phyloP scores from a whole-genome alignment of 2,329 filamentous ascomycete species.

The Fonsecaea nubica region DNA sequence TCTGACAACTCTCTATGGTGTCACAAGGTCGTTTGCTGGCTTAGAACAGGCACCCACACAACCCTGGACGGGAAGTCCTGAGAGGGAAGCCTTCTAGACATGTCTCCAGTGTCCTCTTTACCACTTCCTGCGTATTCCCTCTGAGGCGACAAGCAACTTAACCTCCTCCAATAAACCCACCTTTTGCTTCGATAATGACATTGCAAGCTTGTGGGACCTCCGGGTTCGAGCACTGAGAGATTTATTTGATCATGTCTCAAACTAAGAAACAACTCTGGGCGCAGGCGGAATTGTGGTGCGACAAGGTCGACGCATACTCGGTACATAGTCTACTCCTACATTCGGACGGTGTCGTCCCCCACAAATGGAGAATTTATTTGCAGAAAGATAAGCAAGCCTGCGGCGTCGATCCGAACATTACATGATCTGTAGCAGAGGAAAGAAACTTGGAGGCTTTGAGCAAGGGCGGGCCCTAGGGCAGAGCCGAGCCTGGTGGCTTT shows the following conservation, averaged over 20 bases:
- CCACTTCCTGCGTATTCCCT: not conserved
- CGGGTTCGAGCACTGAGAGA: not conserved
- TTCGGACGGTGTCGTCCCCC: not conserved
- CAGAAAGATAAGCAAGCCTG: not conserved
- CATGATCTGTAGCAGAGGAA: not conserved
- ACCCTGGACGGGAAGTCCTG: no score
- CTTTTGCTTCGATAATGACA: not conserved
- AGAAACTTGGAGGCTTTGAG: conserved; percentile 7
- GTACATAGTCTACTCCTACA: not conserved
- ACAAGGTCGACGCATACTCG: not conserved
- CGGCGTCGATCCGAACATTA: conserved; percentile 7
- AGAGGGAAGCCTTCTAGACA: no score
- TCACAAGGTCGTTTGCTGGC: not conserved
- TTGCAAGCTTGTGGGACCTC: not conserved
- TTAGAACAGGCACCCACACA: no score
- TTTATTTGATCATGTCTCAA: conserved; percentile 1
- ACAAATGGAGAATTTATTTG: not conserved
- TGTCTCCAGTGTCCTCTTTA: not conserved
- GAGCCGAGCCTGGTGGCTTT: conserved; percentile 21
- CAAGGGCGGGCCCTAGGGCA: conserved; percentile 21
- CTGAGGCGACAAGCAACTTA: not conserved
- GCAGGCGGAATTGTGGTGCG: not conserved
- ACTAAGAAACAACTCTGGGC: not conserved
- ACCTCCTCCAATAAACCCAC: not conserved
- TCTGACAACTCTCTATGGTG: not conserved